These are phyloP conservation scores for Eucalyptus tenuipes DNA, from an alignment of 345 rosid genomes.

Conservation along the genomic window DNA sequence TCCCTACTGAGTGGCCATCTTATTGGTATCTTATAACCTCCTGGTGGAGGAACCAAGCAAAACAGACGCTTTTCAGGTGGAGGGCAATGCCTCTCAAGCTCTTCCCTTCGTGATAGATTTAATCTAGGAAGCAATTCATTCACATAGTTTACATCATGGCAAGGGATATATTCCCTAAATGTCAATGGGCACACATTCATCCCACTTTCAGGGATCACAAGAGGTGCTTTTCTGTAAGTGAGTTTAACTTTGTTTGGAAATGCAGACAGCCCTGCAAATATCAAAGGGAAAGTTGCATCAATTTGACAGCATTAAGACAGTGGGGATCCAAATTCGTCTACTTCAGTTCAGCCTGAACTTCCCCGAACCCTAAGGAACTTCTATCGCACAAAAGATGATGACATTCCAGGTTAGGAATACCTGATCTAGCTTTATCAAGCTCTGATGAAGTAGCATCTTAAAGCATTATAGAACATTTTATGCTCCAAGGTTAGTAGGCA, in stretches of 20 bases:
- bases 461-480: neutral
- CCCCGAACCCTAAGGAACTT: neutral
- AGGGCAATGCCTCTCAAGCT: conserved; percentile 85
- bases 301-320: neutral
- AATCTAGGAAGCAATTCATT: conserved; percentile 39
- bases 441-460: neutral
- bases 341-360: neutral
- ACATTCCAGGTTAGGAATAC: neutral
- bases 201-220: conserved; percentile 48
- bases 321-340: neutral
- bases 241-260: conserved; percentile 50
- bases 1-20: conserved; percentile 91
- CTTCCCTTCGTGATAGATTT: conserved; percentile 63
- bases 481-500: neutral
- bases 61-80: conserved; percentile 67
- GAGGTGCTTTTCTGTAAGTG: conserved; percentile 37
- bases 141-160: conserved; percentile 59
- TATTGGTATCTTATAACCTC: conserved; percentile 73
- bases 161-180: conserved; percentile 77
- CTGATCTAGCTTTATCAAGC: neutral
- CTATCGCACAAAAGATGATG: neutral
- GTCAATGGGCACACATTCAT: conserved; percentile 61
- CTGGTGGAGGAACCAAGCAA: conserved; percentile 87
- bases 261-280: conserved; percentile 24
- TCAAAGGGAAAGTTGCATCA: neutral